Percentiles rank a stretch among this genome's conserved stretches.
Evolutionary conservation across 306 rosid genomes (phyloP).

Genomic region (Cicer yamashitae): DNA sequence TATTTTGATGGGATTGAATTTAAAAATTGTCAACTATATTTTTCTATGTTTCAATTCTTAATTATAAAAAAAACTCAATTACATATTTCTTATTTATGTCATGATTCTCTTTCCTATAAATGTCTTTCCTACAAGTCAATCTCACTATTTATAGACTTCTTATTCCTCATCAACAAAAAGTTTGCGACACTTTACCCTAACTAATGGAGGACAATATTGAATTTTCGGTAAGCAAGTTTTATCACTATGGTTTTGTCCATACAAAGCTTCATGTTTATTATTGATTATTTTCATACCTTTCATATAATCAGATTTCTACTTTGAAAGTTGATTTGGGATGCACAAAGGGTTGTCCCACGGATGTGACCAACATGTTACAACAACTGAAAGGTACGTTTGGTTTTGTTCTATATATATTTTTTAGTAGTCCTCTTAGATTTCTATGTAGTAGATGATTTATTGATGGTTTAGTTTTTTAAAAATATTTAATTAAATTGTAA

Average conservation of each 20-base stretch:
- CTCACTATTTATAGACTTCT: not conserved
- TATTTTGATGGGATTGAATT: too few species aligned
- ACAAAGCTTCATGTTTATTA: not conserved
- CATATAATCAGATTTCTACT: conserved; percentile 24
- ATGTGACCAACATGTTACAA: conserved; percentile 34
- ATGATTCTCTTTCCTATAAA: too few species aligned
- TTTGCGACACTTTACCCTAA: not conserved
- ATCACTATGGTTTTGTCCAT: not conserved
- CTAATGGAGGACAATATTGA: conserved; percentile 25
- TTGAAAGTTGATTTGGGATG: conserved; percentile 42
- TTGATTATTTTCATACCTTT: not conserved
- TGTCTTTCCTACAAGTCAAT: not conserved
- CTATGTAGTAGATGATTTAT: not conserved
- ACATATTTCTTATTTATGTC: too few species aligned
- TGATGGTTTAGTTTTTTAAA: not conserved
- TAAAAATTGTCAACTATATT: too few species aligned
- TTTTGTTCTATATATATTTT: not conserved
- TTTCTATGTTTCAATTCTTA: too few species aligned
- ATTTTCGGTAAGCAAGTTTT: conserved; percentile 34
- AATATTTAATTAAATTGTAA: not conserved
- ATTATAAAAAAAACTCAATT: too few species aligned
- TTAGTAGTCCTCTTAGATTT: not conserved
- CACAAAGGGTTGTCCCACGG: conserved; percentile 6
- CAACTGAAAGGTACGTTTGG: conserved; percentile 32
- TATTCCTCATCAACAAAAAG: not conserved